Percentiles rank a stretch among this genome's conserved stretches.
These are phyloP conservation scores for Antrodiella citrinella DNA, from an alignment of 768 basidiomycete species.

Conservation along the genomic window DNA sequence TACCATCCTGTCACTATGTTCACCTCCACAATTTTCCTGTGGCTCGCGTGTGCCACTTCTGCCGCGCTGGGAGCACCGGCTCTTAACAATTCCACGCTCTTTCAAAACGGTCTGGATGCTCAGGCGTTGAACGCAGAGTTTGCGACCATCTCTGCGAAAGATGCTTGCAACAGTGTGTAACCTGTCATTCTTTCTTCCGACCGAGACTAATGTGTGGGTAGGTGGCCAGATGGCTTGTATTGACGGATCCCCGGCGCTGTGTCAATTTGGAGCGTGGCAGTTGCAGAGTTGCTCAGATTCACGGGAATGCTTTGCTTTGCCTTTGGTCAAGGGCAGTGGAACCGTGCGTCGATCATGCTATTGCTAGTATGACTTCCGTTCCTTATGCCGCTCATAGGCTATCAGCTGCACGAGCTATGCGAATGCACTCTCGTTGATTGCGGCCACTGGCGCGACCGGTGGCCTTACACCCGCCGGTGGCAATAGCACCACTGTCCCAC, in stretches of 20 bases:
- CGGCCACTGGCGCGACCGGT: conserved; percentile 37
- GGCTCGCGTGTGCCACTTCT: conserved; percentile 21
- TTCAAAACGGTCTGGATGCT: conserved; percentile 41
- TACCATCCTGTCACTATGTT: conserved; percentile 6
- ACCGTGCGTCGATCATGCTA: conserved; percentile 29
- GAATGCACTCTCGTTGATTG: conserved; percentile 38
- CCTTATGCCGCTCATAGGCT: conserved; percentile 22
- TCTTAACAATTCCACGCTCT: conserved; percentile 34
- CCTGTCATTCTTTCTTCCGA: neutral
- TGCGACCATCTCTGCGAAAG: conserved; percentile 28
- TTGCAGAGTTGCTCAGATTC: conserved; percentile 27
- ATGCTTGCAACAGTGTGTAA: conserved; percentile 38
- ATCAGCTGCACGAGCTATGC: conserved; percentile 45
- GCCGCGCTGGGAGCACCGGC: conserved; percentile 24
- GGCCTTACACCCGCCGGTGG: conserved; percentile 28
- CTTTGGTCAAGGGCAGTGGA: conserved; percentile 33
- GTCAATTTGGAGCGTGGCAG: conserved; percentile 34
- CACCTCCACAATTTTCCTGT: conserved; percentile 17
- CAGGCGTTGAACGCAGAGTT: conserved; percentile 45
- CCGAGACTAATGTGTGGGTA: conserved; percentile 11
- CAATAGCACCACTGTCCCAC: conserved; percentile 13
- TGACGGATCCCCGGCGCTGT: conserved; percentile 29
- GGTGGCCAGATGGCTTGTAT: conserved; percentile 42
- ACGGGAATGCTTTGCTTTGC: conserved; percentile 45
- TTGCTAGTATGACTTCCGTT: neutral